Conservation (phyloP, 805 yeast genomes). For the Metschnikowia dekortorum region DNA sequence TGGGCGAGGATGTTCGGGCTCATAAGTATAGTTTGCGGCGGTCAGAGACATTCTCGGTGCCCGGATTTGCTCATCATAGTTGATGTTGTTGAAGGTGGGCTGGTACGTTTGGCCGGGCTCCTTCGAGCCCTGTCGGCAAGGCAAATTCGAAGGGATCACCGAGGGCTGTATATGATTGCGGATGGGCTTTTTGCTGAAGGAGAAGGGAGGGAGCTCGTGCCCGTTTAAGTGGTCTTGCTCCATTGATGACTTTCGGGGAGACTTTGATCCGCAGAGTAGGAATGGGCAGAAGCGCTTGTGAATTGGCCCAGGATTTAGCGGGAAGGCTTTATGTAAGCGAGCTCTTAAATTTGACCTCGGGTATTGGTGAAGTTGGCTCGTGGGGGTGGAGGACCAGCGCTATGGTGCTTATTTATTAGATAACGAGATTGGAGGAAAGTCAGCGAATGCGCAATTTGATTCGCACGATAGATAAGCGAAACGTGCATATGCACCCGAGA, state of each 20-base stretch:
- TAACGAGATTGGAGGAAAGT: slow-evolving; percentile 1
- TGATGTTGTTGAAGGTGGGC: slow-evolving; percentile 21
- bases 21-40: slow-evolving; percentile 22
- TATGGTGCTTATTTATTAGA: slow-evolving; percentile 1
- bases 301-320: background rate
- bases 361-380: background rate
- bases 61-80: slow-evolving; percentile 52
- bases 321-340: too few species aligned
- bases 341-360: too few species aligned
- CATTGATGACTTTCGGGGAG: background rate
- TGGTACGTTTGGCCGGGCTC: slow-evolving; percentile 1
- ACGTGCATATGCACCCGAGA: background rate
- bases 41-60: slow-evolving; percentile 49
- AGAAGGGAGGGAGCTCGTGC: slow-evolving; percentile 17
- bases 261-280: background rate
- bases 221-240: slow-evolving; percentile 2
- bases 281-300: background rate
- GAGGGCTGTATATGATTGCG: slow-evolving; percentile 7
- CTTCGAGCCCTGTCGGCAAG: background rate
- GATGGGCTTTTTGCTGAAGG: slow-evolving; percentile 18
- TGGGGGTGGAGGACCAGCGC: background rate
- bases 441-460: slow-evolving; percentile 2
- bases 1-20: slow-evolving; percentile 15
- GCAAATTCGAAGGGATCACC: slow-evolving; percentile 11
- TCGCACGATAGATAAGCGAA: slow-evolving; percentile 1